Conservation (phyloP, 257 asterid genomes). For the Penstemon davidsonii region DNA sequence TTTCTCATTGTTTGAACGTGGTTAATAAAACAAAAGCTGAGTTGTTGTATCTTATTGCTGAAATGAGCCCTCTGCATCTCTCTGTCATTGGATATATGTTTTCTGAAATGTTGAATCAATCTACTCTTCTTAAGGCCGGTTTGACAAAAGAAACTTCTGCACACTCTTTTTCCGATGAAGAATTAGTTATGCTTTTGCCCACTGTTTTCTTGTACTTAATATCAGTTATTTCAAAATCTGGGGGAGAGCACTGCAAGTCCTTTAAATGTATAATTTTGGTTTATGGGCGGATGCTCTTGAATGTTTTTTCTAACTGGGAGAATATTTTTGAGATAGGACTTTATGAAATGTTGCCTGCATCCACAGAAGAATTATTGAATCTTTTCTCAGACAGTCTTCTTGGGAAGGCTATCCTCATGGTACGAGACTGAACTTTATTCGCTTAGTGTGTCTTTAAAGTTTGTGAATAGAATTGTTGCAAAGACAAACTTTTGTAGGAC, state of each 20-base stretch:
- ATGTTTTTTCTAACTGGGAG: conserved; percentile 62
- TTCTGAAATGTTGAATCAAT: conserved; percentile 44
- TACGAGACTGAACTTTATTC: conserved; percentile 48
- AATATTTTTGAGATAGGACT: conserved; percentile 45
- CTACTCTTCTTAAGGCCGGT: conserved; percentile 31
- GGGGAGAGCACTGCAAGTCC: conserved; percentile 40
- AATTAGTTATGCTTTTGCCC: conserved; percentile 73
- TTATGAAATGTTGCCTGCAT: conserved; percentile 41
- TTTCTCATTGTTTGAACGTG: conserved; percentile 60
- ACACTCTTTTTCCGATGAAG: conserved; percentile 48
- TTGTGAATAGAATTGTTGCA: conserved; percentile 66
- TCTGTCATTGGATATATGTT: conserved; percentile 61
- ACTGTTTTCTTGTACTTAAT: conserved; percentile 52
- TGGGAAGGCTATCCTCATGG: conserved; percentile 57
- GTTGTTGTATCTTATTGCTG: conserved; percentile 54
- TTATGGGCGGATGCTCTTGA: conserved; percentile 52
- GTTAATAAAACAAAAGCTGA: conserved; percentile 56
- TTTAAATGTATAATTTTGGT: conserved; percentile 41
- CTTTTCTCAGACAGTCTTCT: conserved; percentile 66
- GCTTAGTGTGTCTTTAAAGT: conserved; percentile 49
- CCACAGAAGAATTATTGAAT: conserved; percentile 47
- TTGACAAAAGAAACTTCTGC: conserved; percentile 34
- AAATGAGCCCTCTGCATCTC: conserved; percentile 63
- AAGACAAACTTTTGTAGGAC: conserved; percentile 63
- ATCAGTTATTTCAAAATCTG: conserved; percentile 44